Conservation (phyloP, 805 yeast species). For the Grigorovia jiainica region DNA sequence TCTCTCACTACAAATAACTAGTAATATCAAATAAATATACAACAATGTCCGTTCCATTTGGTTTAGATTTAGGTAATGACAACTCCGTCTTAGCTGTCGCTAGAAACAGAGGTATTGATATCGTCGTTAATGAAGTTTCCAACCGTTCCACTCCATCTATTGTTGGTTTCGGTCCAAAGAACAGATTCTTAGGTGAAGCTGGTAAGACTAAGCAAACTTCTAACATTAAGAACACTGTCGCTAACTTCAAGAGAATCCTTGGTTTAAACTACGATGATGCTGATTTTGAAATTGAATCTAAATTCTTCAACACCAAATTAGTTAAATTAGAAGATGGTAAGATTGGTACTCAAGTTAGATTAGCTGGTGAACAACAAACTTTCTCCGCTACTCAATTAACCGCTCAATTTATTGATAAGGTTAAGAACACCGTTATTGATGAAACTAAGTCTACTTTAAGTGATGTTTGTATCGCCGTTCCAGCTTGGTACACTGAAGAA, state of each 20-base stretch:
- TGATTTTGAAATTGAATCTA: conserved; percentile 65
- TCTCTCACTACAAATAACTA: too few relatives aligned
- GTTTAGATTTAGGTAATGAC: conserved; percentile 95
- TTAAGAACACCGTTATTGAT: conserved; percentile 65
- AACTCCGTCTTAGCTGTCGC: conserved; percentile 94
- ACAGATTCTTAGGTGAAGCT: conserved; percentile 88
- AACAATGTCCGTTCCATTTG: conserved; percentile 84
- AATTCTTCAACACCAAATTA: conserved; percentile 64
- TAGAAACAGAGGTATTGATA: conserved; percentile 96
- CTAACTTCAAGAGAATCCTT: conserved; percentile 84
- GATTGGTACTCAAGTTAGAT: conserved; percentile 80
- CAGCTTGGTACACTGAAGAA: conserved; percentile 92
- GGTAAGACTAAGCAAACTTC: conserved; percentile 96
- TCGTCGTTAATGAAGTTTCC: conserved; percentile 96
- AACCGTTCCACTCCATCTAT: conserved; percentile 91
- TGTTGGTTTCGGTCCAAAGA: conserved; percentile 85
- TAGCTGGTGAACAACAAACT: conserved; percentile 63
- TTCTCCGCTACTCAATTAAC: conserved; percentile 85
- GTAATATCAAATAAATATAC: neutral
- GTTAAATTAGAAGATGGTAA: conserved; percentile 61
- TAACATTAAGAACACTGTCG: conserved; percentile 92
- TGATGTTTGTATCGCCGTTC: conserved; percentile 91
- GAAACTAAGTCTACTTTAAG: conserved; percentile 72
- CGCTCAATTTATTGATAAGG: conserved; percentile 90
- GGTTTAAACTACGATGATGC: conserved; percentile 72